Percentiles rank a stretch among this genome's conserved stretches.
Conservation (phyloP, 148 eudicot species). For the Nepenthes mirabilis region DNA sequence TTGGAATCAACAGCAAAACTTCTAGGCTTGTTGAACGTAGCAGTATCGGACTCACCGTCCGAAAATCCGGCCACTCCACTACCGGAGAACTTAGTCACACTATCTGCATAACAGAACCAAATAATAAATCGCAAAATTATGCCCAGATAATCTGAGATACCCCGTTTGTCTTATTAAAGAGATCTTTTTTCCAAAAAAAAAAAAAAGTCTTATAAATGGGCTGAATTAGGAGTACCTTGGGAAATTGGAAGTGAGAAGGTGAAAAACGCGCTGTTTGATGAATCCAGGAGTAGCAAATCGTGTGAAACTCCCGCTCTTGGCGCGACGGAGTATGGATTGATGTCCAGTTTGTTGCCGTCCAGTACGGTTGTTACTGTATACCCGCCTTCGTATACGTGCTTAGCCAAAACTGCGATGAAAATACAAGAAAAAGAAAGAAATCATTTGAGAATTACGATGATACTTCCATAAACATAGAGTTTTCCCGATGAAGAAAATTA, state of each 20-base stretch:
- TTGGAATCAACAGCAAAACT: constrained; percentile 63
- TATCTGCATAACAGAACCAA: constrained; percentile 23
- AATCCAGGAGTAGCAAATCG: constrained; percentile 52
- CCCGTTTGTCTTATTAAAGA: no score
- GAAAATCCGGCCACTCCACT: constrained; percentile 22
- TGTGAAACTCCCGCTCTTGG: constrained; percentile 7
- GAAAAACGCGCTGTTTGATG: constrained; percentile 33
- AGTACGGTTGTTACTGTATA: constrained; percentile 54
- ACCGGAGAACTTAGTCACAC: constrained; percentile 34
- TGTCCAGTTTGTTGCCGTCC: constrained; percentile 36
- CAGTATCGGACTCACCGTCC: constrained; percentile 47
- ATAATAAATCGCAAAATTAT: not conserved
- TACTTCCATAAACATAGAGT: no score
- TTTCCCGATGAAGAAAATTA: no score
- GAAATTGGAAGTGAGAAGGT: constrained; percentile 29
- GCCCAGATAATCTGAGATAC: no score
- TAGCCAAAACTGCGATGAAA: constrained; percentile 12
- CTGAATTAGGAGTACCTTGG: constrained; percentile 16
- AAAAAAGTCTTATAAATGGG: no score
- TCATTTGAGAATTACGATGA: no score
- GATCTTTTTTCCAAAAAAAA: no score
- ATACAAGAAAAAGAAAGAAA: not conserved
- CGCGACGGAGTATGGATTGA: constrained; percentile 37
- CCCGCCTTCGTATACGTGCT: constrained; percentile 48
- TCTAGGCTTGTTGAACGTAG: constrained; percentile 46